Conservation (phyloP, 2,329 filamentous ascomycete genomes). For the Aspergillus costaricaensis region DNA sequence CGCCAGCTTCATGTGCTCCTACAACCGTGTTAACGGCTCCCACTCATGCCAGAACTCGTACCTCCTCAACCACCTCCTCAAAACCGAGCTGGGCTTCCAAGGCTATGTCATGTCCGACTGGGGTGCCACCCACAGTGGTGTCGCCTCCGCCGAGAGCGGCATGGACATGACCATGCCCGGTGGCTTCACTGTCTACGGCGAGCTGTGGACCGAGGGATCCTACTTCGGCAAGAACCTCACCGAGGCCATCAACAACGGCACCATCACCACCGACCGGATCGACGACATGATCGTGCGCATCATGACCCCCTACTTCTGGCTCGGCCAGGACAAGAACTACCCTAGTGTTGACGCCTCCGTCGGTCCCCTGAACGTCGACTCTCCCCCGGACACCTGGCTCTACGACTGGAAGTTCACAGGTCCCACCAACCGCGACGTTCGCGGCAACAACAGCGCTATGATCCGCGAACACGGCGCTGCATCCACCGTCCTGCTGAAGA, state of each 20-base stretch:
- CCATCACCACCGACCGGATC: slow-evolving; percentile 42
- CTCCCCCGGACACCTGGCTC: slow-evolving; percentile 16
- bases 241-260: slow-evolving; percentile 40
- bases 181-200: slow-evolving; percentile 33
- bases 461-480: slow-evolving; percentile 75
- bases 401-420: slow-evolving; percentile 20
- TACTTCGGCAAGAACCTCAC: slow-evolving; percentile 26
- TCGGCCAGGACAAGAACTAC: slow-evolving; percentile 46
- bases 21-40: slow-evolving; percentile 50
- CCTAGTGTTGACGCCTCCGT: slow-evolving; percentile 18
- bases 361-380: slow-evolving; percentile 31
- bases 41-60: slow-evolving; percentile 53
- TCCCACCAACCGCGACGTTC: slow-evolving; percentile 57
- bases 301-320: slow-evolving; percentile 50
- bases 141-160: slow-evolving; percentile 50
- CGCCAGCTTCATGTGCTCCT: slow-evolving; percentile 50
- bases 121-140: slow-evolving; percentile 48
- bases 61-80: slow-evolving; percentile 50
- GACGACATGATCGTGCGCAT: slow-evolving; percentile 52
- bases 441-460: slow-evolving; percentile 64
- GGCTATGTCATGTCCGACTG: slow-evolving; percentile 51
- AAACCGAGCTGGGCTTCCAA: slow-evolving; percentile 55
- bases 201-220: slow-evolving; percentile 38
- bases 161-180: slow-evolving; percentile 38
- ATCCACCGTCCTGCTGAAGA: slow-evolving; percentile 71